phyloP scores from a whole-genome alignment of 345 rosid species.

The Citrus inodora region DNA sequence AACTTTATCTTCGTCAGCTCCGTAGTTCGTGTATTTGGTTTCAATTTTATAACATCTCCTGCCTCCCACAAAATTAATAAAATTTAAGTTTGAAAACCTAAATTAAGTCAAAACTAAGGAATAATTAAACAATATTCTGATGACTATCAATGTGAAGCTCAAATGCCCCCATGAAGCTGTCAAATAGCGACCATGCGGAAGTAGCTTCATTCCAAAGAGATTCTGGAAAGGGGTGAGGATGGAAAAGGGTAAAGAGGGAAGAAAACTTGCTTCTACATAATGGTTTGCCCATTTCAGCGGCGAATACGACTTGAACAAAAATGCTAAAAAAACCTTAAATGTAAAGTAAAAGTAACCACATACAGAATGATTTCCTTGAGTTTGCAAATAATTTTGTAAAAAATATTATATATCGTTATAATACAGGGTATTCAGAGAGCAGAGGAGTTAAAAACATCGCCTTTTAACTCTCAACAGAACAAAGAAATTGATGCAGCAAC shows the following conservation, averaged over 20 bases:
- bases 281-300: not conserved
- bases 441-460: not conserved
- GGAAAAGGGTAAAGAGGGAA: too few relatives aligned
- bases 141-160: too few relatives aligned
- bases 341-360: not conserved
- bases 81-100: too few relatives aligned
- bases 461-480: constrained; percentile 8
- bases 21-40: not conserved
- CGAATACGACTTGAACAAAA: not conserved
- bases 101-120: too few relatives aligned
- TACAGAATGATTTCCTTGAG: not conserved
- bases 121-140: too few relatives aligned
- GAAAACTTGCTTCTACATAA: too few relatives aligned
- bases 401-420: not conserved
- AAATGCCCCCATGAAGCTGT: too few relatives aligned
- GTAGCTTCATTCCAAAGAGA: too few relatives aligned
- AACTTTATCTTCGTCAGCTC: not conserved
- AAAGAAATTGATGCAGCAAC: constrained; percentile 6
- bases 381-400: constrained; percentile 4
- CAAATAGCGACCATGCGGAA: too few relatives aligned
- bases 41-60: too few relatives aligned
- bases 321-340: not conserved
- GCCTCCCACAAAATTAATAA: too few relatives aligned
- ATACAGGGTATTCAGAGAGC: constrained; percentile 3
- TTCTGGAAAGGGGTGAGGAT: too few relatives aligned